These are phyloP conservation scores for Globisporangium paroecandrum DNA, from an alignment of 352 stramenopile species.

Conservation along the genomic window DNA sequence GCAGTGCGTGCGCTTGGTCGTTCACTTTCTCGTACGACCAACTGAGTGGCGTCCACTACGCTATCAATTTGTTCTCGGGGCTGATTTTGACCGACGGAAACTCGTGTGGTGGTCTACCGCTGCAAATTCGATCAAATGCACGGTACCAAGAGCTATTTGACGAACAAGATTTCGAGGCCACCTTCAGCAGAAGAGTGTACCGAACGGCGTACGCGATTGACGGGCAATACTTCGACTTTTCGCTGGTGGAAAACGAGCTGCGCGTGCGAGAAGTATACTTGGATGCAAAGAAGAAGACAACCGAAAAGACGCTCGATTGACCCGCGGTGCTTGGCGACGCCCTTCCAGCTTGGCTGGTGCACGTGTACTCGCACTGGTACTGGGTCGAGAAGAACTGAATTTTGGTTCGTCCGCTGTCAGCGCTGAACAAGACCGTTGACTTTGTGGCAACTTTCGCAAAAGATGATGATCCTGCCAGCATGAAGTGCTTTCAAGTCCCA, in stretches of 20 bases:
- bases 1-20: not conserved
- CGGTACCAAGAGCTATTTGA: constrained; percentile 45
- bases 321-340: constrained; percentile 13
- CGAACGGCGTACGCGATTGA: constrained; percentile 24
- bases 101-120: constrained; percentile 34
- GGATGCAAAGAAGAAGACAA: not conserved
- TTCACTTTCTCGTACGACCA: constrained; percentile 1
- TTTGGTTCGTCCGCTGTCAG: constrained; percentile 27
- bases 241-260: constrained; percentile 21
- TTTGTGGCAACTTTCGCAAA: constrained; percentile 2
- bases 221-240: constrained; percentile 40
- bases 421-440: constrained; percentile 9
- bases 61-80: constrained; percentile 52
- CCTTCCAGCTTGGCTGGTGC: constrained; percentile 26
- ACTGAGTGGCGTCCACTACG: constrained; percentile 27
- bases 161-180: constrained; percentile 49
- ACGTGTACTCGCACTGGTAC: constrained; percentile 50
- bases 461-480: not conserved
- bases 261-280: constrained; percentile 31
- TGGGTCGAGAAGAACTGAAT: constrained; percentile 43
- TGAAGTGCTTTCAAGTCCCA: constrained; percentile 34
- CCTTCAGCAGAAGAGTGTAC: constrained; percentile 25
- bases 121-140: constrained; percentile 25
- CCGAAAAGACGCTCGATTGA: constrained; percentile 29
- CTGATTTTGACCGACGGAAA: constrained; percentile 38